Evolutionary conservation across 345 rosid genomes (phyloP).

Genomic region (Camelina sativa): DNA sequence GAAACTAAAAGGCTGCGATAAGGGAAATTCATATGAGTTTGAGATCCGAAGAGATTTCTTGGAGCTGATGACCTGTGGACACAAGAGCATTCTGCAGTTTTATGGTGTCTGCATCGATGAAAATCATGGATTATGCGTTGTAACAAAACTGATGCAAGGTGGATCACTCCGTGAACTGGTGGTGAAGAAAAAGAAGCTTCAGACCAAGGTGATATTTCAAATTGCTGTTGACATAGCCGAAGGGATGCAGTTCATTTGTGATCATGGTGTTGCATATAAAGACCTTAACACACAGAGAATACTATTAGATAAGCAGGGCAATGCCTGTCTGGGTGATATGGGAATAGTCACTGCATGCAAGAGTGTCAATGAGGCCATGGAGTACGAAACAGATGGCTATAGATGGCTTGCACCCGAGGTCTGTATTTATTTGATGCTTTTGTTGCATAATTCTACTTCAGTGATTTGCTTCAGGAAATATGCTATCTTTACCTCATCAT

Average conservation of each 20-base stretch:
- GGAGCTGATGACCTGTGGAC: slow-evolving; percentile 94
- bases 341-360: slow-evolving; percentile 88
- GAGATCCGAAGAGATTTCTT: slow-evolving; percentile 82
- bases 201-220: slow-evolving; percentile 70
- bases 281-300: slow-evolving; percentile 90
- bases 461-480: neutral
- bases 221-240: slow-evolving; percentile 84
- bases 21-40: slow-evolving; percentile 82
- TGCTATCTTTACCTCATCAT: neutral
- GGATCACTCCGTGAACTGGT: slow-evolving; percentile 81
- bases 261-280: slow-evolving; percentile 77
- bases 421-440: slow-evolving; percentile 41
- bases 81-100: slow-evolving; percentile 80
- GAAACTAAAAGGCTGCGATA: slow-evolving; percentile 95
- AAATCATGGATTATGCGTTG: slow-evolving; percentile 87
- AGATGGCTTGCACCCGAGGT: slow-evolving; percentile 99
- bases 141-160: slow-evolving; percentile 91
- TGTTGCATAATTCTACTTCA: slow-evolving; percentile 18
- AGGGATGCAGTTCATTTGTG: slow-evolving; percentile 82
- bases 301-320: slow-evolving; percentile 79
- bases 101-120: slow-evolving; percentile 87
- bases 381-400: slow-evolving; percentile 98
- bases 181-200: slow-evolving; percentile 82
- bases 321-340: slow-evolving; percentile 89
- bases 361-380: slow-evolving; percentile 79